These are phyloP conservation scores for Candida anglica DNA, from an alignment of 805 yeast genomes.

Conservation along the genomic window DNA sequence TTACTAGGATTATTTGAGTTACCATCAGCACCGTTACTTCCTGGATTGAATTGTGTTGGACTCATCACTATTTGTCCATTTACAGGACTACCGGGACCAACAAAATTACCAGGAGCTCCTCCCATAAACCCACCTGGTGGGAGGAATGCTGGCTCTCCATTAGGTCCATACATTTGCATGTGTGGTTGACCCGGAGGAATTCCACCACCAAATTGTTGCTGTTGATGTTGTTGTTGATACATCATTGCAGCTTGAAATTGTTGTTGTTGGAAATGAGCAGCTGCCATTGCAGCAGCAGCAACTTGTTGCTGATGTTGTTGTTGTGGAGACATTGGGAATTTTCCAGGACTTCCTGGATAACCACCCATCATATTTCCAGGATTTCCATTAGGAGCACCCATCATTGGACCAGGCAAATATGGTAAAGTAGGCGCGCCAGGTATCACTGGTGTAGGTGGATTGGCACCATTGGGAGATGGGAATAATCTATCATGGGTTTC, in stretches of 20 bases:
- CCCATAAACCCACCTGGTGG: conserved; percentile 35
- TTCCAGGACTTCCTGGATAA: conserved; percentile 10
- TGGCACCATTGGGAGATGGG: conserved; percentile 32
- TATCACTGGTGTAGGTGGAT: conserved; percentile 8
- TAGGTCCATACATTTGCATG: conserved; percentile 24
- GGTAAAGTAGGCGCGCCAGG: conserved; percentile 15
- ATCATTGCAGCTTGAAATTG: conserved; percentile 35
- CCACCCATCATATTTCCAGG: conserved; percentile 13
- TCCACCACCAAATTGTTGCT: conserved; percentile 20
- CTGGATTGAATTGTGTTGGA: conserved; percentile 4
- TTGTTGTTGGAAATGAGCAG: conserved; percentile 32
- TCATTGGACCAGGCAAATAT: conserved; percentile 29
- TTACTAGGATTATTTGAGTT: neutral
- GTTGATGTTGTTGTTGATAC: conserved; percentile 37
- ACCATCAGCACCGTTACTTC: neutral
- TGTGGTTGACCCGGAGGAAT: conserved; percentile 33
- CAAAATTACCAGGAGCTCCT: conserved; percentile 26
- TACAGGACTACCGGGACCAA: conserved; percentile 25
- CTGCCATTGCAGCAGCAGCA: conserved; percentile 25
- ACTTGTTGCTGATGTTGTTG: conserved; percentile 21
- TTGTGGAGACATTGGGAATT: conserved; percentile 24
- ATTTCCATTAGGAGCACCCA: conserved; percentile 17
- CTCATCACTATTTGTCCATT: conserved; percentile 22
- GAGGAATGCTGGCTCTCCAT: conserved; percentile 26
- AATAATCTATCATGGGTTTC: conserved; percentile 52